Evolutionary conservation across 1,139 yeast species (phyloP).

Genomic region (Suhomyces bribrorum): DNA sequence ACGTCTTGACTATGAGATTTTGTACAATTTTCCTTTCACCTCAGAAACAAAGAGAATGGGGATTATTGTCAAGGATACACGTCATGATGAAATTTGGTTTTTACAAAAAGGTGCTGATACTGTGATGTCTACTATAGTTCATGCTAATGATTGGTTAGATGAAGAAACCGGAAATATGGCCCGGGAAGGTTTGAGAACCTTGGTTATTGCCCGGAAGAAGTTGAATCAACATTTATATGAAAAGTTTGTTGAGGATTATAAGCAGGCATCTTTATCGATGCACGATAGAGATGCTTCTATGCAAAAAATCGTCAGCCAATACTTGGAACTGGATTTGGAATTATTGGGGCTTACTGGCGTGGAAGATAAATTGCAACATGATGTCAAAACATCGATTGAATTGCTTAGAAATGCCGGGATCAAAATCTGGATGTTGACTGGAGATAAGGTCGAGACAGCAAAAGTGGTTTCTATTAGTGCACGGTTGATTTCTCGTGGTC

Average conservation of each 20-base stretch:
- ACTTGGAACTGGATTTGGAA: conserved; percentile 81
- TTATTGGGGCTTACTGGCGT: conserved; percentile 94
- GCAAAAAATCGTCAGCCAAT: conserved; percentile 66
- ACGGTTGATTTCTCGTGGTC: conserved; percentile 88
- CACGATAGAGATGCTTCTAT: conserved; percentile 71
- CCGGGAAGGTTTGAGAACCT: conserved; percentile 92
- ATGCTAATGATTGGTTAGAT: conserved; percentile 90
- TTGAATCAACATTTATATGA: conserved; percentile 56
- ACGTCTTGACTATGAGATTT: conserved; percentile 60
- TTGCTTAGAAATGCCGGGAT: conserved; percentile 93
- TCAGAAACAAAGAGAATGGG: conserved; percentile 98
- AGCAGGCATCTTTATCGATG: conserved; percentile 78
- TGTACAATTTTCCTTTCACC: conserved; percentile 88
- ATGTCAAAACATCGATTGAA: conserved; percentile 91
- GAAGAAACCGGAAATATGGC: conserved; percentile 99
- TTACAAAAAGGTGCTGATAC: conserved; percentile 95
- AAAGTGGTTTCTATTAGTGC: conserved; percentile 95
- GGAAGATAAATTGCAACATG: conserved; percentile 89
- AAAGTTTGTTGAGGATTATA: conserved; percentile 63
- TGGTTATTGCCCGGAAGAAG: conserved; percentile 85
- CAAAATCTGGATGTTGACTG: conserved; percentile 98
- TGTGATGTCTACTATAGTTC: conserved; percentile 86
- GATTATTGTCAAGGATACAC: conserved; percentile 65
- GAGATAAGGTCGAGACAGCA: conserved; percentile 98
- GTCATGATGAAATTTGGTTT: conserved; percentile 75